Evolutionary conservation across 2,329 filamentous ascomycete genomes (phyloP).

Genomic region (Aspergillus luchuensis): DNA sequence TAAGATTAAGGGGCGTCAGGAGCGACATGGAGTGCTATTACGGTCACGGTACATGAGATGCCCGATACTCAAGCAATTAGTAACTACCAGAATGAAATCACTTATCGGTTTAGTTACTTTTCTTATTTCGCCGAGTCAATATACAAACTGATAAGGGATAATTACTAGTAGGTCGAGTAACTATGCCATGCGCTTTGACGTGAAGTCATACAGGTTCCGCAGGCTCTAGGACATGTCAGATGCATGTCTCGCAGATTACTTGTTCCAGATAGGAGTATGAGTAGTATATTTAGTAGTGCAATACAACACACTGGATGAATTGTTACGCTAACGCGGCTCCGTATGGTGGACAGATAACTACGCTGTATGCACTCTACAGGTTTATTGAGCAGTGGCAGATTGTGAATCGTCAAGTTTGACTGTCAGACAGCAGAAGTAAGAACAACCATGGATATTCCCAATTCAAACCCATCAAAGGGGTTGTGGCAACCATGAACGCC

Average conservation of each 20-base stretch:
- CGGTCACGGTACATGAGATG: background rate
- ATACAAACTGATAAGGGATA: background rate
- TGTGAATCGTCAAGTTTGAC: background rate
- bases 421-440: background rate
- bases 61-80: background rate
- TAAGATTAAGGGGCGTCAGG: background rate
- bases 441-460: background rate
- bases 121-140: background rate
- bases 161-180: background rate
- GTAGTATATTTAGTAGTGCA: background rate
- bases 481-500: background rate
- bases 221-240: background rate
- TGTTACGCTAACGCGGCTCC: background rate
- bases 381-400: background rate
- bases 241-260: background rate
- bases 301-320: background rate
- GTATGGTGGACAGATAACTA: background rate
- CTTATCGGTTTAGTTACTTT: background rate
- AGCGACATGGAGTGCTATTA: background rate
- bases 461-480: background rate
- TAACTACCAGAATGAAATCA: background rate
- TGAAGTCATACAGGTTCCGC: background rate
- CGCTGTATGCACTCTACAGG: background rate
- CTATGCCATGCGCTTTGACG: background rate
- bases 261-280: background rate